Base-by-base conservation (phyloP, 352 stramenopile genomes). In the Phytopythium chamaehyphon region DNA sequence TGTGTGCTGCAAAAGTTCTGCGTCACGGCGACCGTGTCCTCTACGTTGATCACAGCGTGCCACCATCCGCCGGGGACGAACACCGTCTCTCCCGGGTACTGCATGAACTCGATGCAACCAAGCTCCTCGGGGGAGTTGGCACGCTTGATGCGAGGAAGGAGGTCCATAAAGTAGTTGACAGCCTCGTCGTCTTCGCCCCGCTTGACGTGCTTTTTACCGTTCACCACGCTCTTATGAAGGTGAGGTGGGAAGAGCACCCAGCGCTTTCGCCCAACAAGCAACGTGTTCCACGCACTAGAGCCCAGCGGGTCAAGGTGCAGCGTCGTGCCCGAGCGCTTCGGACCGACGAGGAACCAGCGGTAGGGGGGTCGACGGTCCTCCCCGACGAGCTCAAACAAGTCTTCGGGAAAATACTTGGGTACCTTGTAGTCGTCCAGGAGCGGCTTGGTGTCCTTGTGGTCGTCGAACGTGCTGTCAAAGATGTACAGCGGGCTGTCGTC, bases 221-320 rank as follows among this genome's bases (percentile, higher is more conserved):
- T 87, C 28, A 88, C 77, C 9, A 88, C 55, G 7, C 64, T 51
- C 55, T 93, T 93, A 11, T 74, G 62, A 9, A 91, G 51, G 35
- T 96, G 77, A 1, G 95, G 95, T 15, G 96, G 96, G 64, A 98
- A 98, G 38, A 98, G 90, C 47, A 98, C 94, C 96, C 96, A 99
- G 51, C 89, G 84, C 74, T 99, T 99, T 18, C 89, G 80, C 6
- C 96, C 96, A 10, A 87, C 72, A 22, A 98, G 80, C 14, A 97
- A 71, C 14, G 90, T 96, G 69, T 98, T 99, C 96, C 96, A 99
- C 8, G 96, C 96, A 61, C 95, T 96, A 2, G 96, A 98, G 11
- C 76, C 82, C 43, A 98, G 96, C 7, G 96, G 96, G 66, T 99
- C 96, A 10, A 98, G 64, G 61, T 98, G 96, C 52, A 98, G 89